These are phyloP conservation scores for Calonectria ilicicola DNA, from an alignment of 2,329 filamentous ascomycete species.

Conservation along the genomic window DNA sequence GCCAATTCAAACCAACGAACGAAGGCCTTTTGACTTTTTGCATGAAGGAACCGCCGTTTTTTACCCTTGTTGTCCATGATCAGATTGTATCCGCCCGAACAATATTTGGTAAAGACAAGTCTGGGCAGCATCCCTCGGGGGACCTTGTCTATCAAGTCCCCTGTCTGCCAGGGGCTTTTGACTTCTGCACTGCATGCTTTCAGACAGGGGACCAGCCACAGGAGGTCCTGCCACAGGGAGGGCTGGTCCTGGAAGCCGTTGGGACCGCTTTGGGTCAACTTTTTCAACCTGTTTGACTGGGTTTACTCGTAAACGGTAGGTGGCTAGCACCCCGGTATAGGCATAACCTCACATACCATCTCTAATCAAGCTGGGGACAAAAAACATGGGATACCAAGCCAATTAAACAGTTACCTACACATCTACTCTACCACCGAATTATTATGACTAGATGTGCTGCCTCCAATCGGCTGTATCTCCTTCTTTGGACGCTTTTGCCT, in stretches of 20 bases:
- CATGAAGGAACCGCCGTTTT: neutral
- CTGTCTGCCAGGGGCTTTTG: neutral
- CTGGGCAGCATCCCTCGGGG: conserved; percentile 12
- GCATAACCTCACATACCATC: conserved; percentile 8
- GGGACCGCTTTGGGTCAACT: neutral
- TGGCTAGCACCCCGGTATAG: neutral
- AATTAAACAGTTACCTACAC: no score
- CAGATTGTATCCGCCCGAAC: conserved; percentile 17
- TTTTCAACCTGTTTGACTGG: neutral
- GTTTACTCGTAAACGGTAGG: conserved; percentile 14
- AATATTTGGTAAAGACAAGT: conserved; percentile 20
- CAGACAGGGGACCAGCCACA: neutral
- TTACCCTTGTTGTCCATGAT: conserved; percentile 10
- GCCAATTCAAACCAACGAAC: neutral
- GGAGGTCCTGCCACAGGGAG: neutral
- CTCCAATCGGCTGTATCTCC: no score
- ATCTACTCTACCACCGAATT: no score
- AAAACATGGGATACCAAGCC: no score
- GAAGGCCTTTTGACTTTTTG: neutral
- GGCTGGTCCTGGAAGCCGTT: neutral
- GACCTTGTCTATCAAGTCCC: conserved; percentile 2
- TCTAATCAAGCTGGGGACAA: no score
- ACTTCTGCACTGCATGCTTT: neutral
- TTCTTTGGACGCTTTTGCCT: no score
- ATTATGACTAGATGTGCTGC: no score